These are phyloP conservation scores for Argentina anserina DNA, from an alignment of 306 rosid species.

Conservation along the genomic window DNA sequence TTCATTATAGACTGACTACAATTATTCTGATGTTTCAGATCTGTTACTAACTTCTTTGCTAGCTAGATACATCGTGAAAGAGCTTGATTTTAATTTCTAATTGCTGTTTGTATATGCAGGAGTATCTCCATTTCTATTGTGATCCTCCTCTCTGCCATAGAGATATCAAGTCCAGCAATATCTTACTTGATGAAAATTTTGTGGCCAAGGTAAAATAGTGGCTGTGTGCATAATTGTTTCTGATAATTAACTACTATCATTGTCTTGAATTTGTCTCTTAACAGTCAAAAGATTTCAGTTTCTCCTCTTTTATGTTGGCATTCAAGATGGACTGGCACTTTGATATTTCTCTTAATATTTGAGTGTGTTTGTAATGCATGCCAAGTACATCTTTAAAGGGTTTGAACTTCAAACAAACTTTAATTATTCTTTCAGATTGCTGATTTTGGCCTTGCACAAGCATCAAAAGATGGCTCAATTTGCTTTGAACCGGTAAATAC, in stretches of 20 bases:
- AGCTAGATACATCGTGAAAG: neutral
- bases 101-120: slow-evolving; percentile 54
- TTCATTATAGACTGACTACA: slow-evolving; percentile 14
- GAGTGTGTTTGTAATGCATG: neutral
- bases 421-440: slow-evolving; percentile 55
- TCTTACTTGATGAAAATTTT: slow-evolving; percentile 76
- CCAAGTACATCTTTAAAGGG: neutral
- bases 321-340: neutral
- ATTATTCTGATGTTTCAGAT: slow-evolving; percentile 3
- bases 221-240: slow-evolving; percentile 22
- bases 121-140: slow-evolving; percentile 95
- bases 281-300: neutral
- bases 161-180: slow-evolving; percentile 95
- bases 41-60: neutral
- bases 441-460: slow-evolving; percentile 97
- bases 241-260: neutral
- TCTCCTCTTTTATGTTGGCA: neutral
- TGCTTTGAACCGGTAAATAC: slow-evolving; percentile 83
- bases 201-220: slow-evolving; percentile 75
- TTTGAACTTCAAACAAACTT: neutral
- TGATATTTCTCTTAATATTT: neutral
- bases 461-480: slow-evolving; percentile 79
- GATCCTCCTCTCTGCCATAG: slow-evolving; percentile 97
- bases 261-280: neutral
- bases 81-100: slow-evolving; percentile 13